These are phyloP conservation scores for Moesziomyces sp. DNA, from an alignment of 1,284 basidiomycete genomes.

Conservation along the genomic window DNA sequence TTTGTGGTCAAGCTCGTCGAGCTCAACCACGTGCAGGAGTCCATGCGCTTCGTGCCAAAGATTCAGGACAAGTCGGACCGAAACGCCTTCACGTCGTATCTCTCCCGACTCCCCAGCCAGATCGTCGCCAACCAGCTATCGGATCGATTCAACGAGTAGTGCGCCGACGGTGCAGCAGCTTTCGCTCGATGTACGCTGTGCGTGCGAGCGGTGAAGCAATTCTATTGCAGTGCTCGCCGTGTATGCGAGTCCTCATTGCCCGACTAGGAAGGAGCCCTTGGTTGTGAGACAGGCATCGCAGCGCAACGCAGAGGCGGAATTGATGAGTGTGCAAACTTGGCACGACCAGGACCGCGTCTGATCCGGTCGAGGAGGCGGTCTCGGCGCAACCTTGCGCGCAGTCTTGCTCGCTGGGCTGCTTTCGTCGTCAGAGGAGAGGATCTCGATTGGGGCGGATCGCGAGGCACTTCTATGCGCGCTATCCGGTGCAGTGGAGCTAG, in stretches of 20 bases:
- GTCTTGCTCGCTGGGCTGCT: neutral
- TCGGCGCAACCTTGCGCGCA: neutral
- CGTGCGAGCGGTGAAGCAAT: neutral
- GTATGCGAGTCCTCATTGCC: conserved; percentile 8
- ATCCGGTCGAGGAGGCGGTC: neutral
- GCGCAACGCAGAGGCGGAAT: conserved; percentile 4
- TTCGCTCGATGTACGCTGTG: neutral
- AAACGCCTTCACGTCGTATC: conserved; percentile 31
- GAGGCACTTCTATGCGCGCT: neutral
- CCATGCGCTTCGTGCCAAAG: conserved; percentile 53
- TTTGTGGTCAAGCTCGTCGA: conserved; percentile 55
- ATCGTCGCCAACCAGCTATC: conserved; percentile 34
- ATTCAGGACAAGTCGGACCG: conserved; percentile 55
- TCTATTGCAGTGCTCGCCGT: neutral
- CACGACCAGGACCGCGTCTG: conserved; percentile 18
- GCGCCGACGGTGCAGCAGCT: neutral
- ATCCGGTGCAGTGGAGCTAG: conserved; percentile 7
- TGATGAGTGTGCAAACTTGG: conserved; percentile 40
- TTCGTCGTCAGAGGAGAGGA: conserved; percentile 33
- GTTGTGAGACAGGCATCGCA: conserved; percentile 40
- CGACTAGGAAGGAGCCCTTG: conserved; percentile 18
- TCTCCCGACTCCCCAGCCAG: conserved; percentile 29
- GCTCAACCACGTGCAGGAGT: conserved; percentile 54
- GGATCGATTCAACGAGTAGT: conserved; percentile 33
- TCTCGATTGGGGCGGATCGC: conserved; percentile 19